Conservation (phyloP, 2,329 filamentous ascomycete species). For the Teratosphaeria pseudoeucalypti region DNA sequence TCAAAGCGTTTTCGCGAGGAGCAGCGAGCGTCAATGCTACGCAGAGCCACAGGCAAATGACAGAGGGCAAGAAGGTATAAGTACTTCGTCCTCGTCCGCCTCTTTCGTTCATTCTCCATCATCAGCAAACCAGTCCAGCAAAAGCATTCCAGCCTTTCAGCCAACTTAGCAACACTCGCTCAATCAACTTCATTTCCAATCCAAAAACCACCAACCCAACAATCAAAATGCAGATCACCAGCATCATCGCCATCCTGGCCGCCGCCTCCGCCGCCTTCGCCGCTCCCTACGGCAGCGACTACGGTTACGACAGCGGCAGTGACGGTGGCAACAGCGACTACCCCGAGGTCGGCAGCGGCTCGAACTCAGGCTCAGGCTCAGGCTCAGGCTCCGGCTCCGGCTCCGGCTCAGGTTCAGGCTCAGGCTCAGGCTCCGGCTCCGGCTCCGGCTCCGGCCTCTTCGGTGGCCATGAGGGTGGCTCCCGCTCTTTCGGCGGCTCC, state of each 20-base stretch:
- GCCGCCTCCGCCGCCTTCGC: neutral
- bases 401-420: no score
- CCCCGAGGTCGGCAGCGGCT: neutral
- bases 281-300: neutral
- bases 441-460: no score
- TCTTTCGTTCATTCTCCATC: neutral
- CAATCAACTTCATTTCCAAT: neutral
- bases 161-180: neutral
- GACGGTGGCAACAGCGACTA: neutral
- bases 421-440: no score
- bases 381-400: no score
- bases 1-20: neutral
- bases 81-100: neutral
- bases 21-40: neutral
- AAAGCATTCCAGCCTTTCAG: neutral
- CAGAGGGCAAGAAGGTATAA: neutral
- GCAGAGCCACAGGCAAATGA: neutral
- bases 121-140: neutral
- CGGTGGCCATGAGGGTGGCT: no score
- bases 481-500: no score
- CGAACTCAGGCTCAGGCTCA: neutral
- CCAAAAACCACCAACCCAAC: neutral
- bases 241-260: neutral
- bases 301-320: neutral
- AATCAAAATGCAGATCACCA: neutral